phyloP scores from a whole-genome alignment of 1,284 basidiomycete genomes.

The Ceratobasidium sp. region DNA sequence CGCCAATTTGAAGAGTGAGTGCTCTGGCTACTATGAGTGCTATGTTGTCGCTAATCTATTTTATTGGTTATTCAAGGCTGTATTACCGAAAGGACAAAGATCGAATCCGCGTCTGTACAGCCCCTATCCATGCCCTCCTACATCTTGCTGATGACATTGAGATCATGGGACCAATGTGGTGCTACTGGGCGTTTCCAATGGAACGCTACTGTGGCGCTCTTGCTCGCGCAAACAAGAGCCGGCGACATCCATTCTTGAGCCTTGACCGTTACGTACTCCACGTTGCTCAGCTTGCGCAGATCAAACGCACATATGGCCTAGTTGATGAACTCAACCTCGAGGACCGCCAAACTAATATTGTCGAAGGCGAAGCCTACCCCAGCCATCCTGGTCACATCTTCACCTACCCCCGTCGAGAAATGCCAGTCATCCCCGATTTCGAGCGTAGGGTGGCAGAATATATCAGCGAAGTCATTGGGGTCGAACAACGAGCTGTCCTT shows the following conservation, averaged over 20 bases:
- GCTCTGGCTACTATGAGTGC: neutral
- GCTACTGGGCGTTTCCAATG: constrained; percentile 40
- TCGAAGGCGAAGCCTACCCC: neutral
- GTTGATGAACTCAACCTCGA: constrained; percentile 38
- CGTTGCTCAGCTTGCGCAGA: constrained; percentile 2
- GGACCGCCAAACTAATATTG: neutral
- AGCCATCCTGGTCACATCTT: neutral
- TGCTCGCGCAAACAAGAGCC: constrained; percentile 5
- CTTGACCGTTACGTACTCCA: constrained; percentile 1
- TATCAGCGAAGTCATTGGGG: neutral
- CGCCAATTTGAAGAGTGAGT: constrained; percentile 7
- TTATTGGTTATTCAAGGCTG: neutral
- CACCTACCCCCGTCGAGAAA: neutral
- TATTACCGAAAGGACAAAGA: neutral
- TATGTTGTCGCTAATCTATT: neutral
- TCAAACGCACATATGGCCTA: constrained; percentile 24
- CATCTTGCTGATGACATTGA: constrained; percentile 38
- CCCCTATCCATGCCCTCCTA: constrained; percentile 32
- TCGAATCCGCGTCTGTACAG: constrained; percentile 5
- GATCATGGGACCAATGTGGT: constrained; percentile 28
- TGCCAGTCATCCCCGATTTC: constrained; percentile 43
- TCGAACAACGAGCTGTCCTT: neutral
- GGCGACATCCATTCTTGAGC: neutral
- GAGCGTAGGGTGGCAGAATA: constrained; percentile 14
- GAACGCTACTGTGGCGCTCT: constrained; percentile 34